Base-by-base conservation (phyloP, 805 yeast species). In the Hanseniaspora guilliermondii region DNA sequence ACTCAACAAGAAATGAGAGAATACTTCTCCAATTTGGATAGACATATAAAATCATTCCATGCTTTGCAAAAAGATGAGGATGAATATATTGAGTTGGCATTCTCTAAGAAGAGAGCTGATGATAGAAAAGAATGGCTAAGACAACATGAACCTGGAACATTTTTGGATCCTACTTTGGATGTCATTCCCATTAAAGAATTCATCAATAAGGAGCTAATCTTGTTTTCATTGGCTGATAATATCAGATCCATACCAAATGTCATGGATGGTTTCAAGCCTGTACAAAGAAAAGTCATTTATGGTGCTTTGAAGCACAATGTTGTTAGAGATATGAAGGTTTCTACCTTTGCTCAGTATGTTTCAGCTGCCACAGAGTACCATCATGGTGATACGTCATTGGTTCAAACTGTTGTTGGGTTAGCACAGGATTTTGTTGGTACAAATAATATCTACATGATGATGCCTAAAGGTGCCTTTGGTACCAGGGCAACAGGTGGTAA, bases 101-200 rank as follows among this genome's bases (percentile, higher is more conserved):
- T 93, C 64, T 84, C 96, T 3, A 93, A 93, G 68, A 86, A 85
- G 65, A 87, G 86, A 61, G 97, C 97, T 0, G 98, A 93, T 66
- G 96, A 88, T 57, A 84, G 98, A 73, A 93, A 93, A 64, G 95
- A 88, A 62, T 93, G 98, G 98, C 73, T 93, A 52, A 83, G 94
- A 63, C 82, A 80, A n/a, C 87, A 79, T 67, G 79, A 77, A 58
- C 96, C 96, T 0, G 98, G 98, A 24, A 88, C 97, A 0, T 88
- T 82, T 62, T 73, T 91, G 59, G 97, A 91, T 67, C 89, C 95
- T 19, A 75, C 77, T 2, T 63, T 88, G 54, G 71, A 70, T 2
- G 80, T 77, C 46, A 89, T 93, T 60, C 97, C 97, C 2, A 91
- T 93, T 58, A 76, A 87, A 56, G 96, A 91, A 55, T 93, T 93